Base-by-base conservation (phyloP, 2,329 filamentous ascomycete genomes). In the Keithomyces neogunnii region DNA sequence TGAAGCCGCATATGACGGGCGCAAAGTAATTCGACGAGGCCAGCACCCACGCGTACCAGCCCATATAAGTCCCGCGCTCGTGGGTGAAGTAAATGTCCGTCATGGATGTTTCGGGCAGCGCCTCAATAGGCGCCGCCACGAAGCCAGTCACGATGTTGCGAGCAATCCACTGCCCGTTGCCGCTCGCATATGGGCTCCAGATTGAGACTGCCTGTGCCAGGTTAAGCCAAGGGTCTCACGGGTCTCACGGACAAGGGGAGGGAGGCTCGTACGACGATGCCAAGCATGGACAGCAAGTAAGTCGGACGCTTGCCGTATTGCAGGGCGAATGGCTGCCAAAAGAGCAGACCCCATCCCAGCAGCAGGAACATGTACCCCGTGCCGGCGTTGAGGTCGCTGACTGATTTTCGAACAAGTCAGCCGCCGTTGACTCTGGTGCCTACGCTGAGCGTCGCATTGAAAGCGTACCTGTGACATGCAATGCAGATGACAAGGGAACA, bases 301-400 rank as follows among this genome's bases (percentile, higher is more conserved):
- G 66, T 63, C 3, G 65, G 53, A 6, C 71, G 62, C 55, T 73
- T 73, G 48, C 73, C 73, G 50, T 73, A 75, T 44, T 70, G 67
- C 10, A 74, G 59, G 0, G 73, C 71, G 13, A 75, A 66, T 0
- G 73, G 72, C 54, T 76, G 73, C 73, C 73, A 76, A 51, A 76
- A 69, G 5, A 76, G 56, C 29, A 71, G 61, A 0, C 69, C 66
- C 68, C 69, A 74, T 2, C 73, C 73, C 1, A 72, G 56, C n/a
- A 76, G 62, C 2, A 76, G 59, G 33, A 71, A 73, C 68, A 70
- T 70, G 51, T 66, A 68, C 0, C 69, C 69, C 0, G 69, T 70
- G 1, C 69, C 68, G 8, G 66, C 62, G n/a, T 71, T 71, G 8
- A 72, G 57, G 0, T 69, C 66, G 1, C 55, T 54, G 9, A 70